phyloP scores from a whole-genome alignment of 2,329 filamentous ascomycete species.

The Penicillium brevicompactum region DNA sequence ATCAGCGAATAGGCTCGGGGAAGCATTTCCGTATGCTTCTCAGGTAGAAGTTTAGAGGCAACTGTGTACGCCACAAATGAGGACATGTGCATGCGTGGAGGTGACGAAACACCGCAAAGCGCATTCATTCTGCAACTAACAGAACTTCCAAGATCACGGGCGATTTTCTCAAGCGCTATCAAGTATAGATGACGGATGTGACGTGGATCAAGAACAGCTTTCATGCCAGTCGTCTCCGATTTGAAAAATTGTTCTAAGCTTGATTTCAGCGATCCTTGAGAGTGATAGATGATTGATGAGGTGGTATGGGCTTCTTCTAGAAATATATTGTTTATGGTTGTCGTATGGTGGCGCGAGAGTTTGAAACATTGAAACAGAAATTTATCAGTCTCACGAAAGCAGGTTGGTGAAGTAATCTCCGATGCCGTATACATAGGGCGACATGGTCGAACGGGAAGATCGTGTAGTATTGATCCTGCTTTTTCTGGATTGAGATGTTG shows the following conservation, averaged over 20 bases:
- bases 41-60: background rate
- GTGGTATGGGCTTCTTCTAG: constrained; percentile 8
- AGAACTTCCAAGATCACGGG: background rate
- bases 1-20: background rate
- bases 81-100: background rate
- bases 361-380: constrained; percentile 6
- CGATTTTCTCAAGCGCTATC: background rate
- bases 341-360: background rate
- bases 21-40: background rate
- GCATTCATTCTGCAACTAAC: background rate
- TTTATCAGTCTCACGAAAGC: constrained; percentile 1
- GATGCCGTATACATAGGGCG: background rate
- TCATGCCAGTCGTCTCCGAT: background rate
- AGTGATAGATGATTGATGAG: constrained; percentile 3
- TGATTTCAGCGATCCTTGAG: background rate
- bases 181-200: background rate
- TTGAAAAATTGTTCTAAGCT: constrained; percentile 3
- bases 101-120: background rate
- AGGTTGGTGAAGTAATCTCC: background rate
- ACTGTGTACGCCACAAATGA: background rate
- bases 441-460: constrained; percentile 7
- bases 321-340: constrained; percentile 6
- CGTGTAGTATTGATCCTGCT: constrained; percentile 5
- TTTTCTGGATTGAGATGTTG: background rate
- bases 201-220: background rate